Evolutionary conservation across 768 basidiomycete genomes (phyloP).

Genomic region (Panaeolus cyanescens): DNA sequence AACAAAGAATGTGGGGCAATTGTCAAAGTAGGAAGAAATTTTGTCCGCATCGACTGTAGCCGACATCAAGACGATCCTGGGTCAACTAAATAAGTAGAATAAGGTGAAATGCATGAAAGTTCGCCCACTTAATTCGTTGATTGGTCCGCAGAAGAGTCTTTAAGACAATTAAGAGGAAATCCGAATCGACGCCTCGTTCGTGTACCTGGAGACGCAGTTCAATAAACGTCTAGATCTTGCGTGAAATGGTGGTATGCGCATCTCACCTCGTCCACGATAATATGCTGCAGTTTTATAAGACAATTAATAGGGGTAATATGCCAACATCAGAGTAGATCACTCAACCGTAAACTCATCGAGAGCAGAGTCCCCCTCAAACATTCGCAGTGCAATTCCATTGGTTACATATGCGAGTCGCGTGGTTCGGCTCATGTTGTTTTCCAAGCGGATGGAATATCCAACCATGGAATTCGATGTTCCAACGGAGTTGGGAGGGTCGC

Average conservation of each 20-base stretch:
- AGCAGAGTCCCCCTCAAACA: slow-evolving; percentile 89
- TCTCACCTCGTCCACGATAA: slow-evolving; percentile 90
- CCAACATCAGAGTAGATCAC: slow-evolving; percentile 7
- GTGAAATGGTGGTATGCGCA: background rate
- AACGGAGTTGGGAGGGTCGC: slow-evolving; percentile 77
- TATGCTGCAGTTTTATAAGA: slow-evolving; percentile 56
- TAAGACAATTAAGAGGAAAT: slow-evolving; percentile 93
- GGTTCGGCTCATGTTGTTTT: slow-evolving; percentile 79
- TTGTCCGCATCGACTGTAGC: slow-evolving; percentile 93
- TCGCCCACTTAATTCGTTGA: slow-evolving; percentile 79
- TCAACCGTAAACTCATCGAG: slow-evolving; percentile 95
- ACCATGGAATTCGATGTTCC: slow-evolving; percentile 81
- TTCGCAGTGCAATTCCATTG: slow-evolving; percentile 92
- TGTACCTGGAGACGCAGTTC: slow-evolving; percentile 62
- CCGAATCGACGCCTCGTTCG: slow-evolving; percentile 95
- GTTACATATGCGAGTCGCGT: slow-evolving; percentile 87
- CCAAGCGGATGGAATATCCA: slow-evolving; percentile 93
- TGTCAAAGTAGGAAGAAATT: slow-evolving; percentile 86
- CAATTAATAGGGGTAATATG: background rate
- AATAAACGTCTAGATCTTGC: too few relatives aligned
- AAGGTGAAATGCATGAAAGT: background rate
- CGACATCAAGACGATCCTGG: slow-evolving; percentile 92
- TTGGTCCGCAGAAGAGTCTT: slow-evolving; percentile 78
- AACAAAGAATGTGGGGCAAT: slow-evolving; percentile 80
- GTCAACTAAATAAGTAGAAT: slow-evolving; percentile 4